phyloP scores from a whole-genome alignment of 2,329 filamentous ascomycete species.

The Monilinia polystroma region DNA sequence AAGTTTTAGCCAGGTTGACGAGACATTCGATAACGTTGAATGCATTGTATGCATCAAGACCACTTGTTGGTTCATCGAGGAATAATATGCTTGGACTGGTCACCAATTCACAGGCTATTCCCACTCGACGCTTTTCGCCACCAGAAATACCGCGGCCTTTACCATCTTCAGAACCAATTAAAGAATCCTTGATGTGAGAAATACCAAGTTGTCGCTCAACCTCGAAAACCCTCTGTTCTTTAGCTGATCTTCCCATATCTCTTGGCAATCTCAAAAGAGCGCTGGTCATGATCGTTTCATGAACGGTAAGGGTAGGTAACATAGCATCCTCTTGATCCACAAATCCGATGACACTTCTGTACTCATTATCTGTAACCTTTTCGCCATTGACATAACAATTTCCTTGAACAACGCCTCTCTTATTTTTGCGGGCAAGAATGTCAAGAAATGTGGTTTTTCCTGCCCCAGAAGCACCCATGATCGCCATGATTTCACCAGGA shows the following conservation, averaged over 20 bases:
- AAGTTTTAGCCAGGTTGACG: conserved; percentile 90
- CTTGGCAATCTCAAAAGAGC: conserved; percentile 87
- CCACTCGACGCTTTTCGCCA: conserved; percentile 92
- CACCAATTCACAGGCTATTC: conserved; percentile 95
- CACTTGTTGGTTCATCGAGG: conserved; percentile 94
- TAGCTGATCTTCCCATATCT: conserved; percentile 83
- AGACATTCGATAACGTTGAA: conserved; percentile 98
- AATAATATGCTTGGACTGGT: conserved; percentile 97
- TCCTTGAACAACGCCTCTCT: conserved; percentile 74
- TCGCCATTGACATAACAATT: conserved; percentile 94
- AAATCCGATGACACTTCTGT: conserved; percentile 89
- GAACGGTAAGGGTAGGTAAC: conserved; percentile 91
- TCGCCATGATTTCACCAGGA: conserved; percentile 92
- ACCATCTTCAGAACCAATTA: conserved; percentile 95
- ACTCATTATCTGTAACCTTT: conserved; percentile 79
- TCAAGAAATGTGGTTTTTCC: conserved; percentile 98
- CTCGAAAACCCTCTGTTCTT: conserved; percentile 86
- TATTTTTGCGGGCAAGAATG: conserved; percentile 95
- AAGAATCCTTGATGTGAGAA: conserved; percentile 86
- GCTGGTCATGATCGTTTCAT: conserved; percentile 95
- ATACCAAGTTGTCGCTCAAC: conserved; percentile 97
- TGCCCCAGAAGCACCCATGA: conserved; percentile 97
- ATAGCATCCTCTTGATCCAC: conserved; percentile 98
- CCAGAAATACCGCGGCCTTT: conserved; percentile 94
- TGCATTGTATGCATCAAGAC: conserved; percentile 93